Conservation (phyloP, 306 rosid species). For the Citrullus amarus region DNA sequence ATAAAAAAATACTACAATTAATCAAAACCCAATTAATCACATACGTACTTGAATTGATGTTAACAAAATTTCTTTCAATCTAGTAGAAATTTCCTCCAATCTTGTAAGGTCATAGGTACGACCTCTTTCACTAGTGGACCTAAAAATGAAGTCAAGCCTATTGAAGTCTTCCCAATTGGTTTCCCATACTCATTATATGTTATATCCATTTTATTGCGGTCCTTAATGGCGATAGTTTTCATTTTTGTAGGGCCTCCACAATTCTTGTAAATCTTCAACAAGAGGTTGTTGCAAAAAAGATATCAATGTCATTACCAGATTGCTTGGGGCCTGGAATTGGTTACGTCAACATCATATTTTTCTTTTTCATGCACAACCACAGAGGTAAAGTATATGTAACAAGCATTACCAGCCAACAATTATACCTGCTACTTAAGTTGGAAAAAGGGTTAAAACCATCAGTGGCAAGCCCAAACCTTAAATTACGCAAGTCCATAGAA, state of each 20-base stretch:
- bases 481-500: too few species aligned
- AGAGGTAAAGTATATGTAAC: too few species aligned
- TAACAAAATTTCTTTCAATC: background rate
- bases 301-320: background rate
- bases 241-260: background rate
- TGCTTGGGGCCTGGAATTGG: too few species aligned
- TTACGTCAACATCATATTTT: too few species aligned
- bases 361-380: too few species aligned
- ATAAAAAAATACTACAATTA: background rate
- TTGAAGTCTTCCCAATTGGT: background rate
- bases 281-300: background rate
- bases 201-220: background rate
- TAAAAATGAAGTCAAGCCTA: background rate
- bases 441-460: too few species aligned
- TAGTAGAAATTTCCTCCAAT: background rate
- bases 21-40: background rate
- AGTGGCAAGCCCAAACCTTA: too few species aligned
- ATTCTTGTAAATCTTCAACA: background rate
- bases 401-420: too few species aligned
- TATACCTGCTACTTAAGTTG: too few species aligned
- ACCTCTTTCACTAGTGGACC: background rate
- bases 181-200: background rate
- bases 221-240: background rate
- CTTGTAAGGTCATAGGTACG: background rate
- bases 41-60: background rate